Evolutionary conservation across 2,329 filamentous ascomycete genomes (phyloP).

Genomic region (Tolypocladium tundrense): DNA sequence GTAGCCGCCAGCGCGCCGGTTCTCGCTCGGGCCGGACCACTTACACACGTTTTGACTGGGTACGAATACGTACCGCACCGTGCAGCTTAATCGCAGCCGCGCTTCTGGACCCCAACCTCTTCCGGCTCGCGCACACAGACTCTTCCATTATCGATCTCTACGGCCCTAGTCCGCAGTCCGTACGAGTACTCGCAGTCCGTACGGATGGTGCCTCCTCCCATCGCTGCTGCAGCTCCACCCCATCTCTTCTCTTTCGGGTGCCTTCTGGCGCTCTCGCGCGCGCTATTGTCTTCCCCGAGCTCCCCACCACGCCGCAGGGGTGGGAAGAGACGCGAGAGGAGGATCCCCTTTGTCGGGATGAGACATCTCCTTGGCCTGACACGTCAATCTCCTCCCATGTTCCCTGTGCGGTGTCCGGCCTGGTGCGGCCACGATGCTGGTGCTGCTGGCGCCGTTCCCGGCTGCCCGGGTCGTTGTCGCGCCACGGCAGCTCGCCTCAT

Average conservation of each 20-base stretch:
- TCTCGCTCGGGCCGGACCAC: neutral
- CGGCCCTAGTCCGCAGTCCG: neutral
- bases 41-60: neutral
- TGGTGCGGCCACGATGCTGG: neutral
- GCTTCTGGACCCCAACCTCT: neutral
- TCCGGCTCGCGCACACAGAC: neutral
- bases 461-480: neutral
- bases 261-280: neutral
- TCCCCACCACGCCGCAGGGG: slow-evolving; percentile 4
- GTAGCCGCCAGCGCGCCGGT: neutral
- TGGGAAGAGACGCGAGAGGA: slow-evolving; percentile 5
- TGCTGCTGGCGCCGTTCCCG: neutral
- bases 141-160: neutral
- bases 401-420: neutral
- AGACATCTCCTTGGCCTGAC: slow-evolving; percentile 15
- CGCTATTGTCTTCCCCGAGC: neutral
- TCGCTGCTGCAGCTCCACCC: neutral
- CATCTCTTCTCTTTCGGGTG: neutral
- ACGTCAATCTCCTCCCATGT: slow-evolving; percentile 13
- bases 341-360: slow-evolving; percentile 12
- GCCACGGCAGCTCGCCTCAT: neutral
- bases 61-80: neutral
- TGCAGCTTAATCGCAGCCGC: neutral
- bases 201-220: neutral
- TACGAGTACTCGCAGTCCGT: too few relatives aligned